phyloP scores from a whole-genome alignment of 1,284 basidiomycete species.

The Fomitopsis betulina region DNA sequence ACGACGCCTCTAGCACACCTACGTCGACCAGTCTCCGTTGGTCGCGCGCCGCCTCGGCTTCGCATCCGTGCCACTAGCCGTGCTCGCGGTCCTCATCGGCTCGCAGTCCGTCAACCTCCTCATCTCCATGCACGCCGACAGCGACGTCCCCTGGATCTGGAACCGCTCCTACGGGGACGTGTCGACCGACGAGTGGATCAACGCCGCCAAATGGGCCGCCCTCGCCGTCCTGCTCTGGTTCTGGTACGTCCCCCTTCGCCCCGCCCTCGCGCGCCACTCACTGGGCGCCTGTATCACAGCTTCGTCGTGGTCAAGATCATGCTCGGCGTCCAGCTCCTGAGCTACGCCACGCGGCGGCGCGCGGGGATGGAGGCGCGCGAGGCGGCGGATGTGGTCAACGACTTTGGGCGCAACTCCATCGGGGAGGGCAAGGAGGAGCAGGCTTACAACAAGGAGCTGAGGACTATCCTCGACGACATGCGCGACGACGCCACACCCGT shows the following conservation, averaged over 20 bases:
- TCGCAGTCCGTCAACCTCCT: constrained; percentile 75
- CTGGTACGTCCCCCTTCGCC: constrained; percentile 49
- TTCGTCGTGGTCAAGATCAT: constrained; percentile 85
- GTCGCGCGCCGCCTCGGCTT: constrained; percentile 94
- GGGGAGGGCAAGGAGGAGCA: constrained; percentile 85
- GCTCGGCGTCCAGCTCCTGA: constrained; percentile 81
- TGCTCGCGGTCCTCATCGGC: constrained; percentile 85
- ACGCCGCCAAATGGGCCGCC: constrained; percentile 59
- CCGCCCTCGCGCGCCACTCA: not conserved
- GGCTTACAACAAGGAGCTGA: constrained; percentile 80
- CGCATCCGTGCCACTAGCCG: constrained; percentile 88
- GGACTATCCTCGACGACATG: constrained; percentile 62
- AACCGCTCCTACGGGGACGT: constrained; percentile 24
- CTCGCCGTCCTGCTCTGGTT: constrained; percentile 75
- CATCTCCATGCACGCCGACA: constrained; percentile 42
- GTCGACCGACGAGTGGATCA: constrained; percentile 44
- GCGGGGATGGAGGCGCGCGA: constrained; percentile 75
- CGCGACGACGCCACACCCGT: constrained; percentile 65
- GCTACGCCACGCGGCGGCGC: constrained; percentile 74
- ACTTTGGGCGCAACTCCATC: constrained; percentile 82
- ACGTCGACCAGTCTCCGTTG: constrained; percentile 94
- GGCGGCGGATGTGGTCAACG: constrained; percentile 70
- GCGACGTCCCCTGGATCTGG: constrained; percentile 39
- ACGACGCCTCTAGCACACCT: constrained; percentile 56
- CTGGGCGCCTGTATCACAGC: constrained; percentile 33